phyloP scores from a whole-genome alignment of 306 rosid genomes.

The Inga laurina region DNA sequence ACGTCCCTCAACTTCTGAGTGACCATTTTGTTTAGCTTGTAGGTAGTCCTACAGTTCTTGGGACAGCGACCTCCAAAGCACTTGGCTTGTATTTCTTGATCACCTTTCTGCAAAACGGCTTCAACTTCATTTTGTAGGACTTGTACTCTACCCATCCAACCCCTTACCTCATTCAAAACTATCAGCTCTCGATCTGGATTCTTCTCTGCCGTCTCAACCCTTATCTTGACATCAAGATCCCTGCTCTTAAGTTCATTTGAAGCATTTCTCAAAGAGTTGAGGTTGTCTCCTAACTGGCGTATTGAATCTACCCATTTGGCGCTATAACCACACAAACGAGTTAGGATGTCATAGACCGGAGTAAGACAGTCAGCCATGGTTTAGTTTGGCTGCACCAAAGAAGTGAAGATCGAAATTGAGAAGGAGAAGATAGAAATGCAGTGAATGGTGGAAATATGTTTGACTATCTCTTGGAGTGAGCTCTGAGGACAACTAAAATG shows the following conservation, averaged over 20 bases:
- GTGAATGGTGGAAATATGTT: no score
- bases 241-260: neutral
- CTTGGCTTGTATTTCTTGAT: neutral
- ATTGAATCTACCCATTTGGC: neutral
- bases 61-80: neutral
- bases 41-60: neutral
- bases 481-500: no score
- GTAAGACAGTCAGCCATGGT: neutral
- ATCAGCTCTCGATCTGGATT: neutral
- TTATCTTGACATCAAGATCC: neutral
- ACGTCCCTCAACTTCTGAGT: neutral
- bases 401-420: neutral
- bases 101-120: neutral
- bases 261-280: neutral
- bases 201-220: no score
- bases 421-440: neutral
- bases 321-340: neutral
- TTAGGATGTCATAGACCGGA: neutral
- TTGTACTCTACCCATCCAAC: neutral
- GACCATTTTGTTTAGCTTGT: neutral
- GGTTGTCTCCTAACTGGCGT: neutral
- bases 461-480: no score
- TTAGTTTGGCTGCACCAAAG: neutral
- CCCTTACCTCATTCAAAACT: neutral
- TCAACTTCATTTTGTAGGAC: neutral